Conservation (phyloP, 2,329 filamentous ascomycete species). For the Chaetomiaceae sp. region DNA sequence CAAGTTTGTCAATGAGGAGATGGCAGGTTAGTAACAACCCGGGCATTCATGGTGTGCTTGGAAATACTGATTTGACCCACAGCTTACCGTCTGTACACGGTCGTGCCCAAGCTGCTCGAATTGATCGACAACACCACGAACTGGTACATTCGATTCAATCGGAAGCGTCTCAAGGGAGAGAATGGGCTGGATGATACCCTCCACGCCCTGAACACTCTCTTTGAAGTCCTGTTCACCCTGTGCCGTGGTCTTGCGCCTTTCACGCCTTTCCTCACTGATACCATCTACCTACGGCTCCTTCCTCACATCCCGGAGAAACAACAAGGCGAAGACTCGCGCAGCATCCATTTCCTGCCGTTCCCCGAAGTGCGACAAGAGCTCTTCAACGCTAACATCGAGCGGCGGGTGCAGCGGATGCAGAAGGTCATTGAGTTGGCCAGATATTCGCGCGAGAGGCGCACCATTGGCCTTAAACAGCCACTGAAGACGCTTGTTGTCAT, state of each 20-base stretch:
- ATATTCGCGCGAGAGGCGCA: slow-evolving; percentile 77
- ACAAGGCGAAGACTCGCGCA: slow-evolving; percentile 67
- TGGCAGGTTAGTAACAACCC: slow-evolving; percentile 59
- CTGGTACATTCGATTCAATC: slow-evolving; percentile 97
- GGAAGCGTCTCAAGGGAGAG: slow-evolving; percentile 85
- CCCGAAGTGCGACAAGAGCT: slow-evolving; percentile 84
- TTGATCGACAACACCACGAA: slow-evolving; percentile 96
- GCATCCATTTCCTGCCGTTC: slow-evolving; percentile 89
- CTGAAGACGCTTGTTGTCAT: slow-evolving; percentile 87
- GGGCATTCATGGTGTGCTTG: not conserved
- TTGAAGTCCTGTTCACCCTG: slow-evolving; percentile 87
- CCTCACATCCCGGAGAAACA: slow-evolving; percentile 72
- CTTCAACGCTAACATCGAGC: slow-evolving; percentile 81
- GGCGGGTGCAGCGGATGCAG: slow-evolving; percentile 87
- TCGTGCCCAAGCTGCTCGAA: slow-evolving; percentile 76
- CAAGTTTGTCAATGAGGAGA: slow-evolving; percentile 88
- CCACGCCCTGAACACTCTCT: slow-evolving; percentile 88
- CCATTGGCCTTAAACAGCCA: slow-evolving; percentile 84
- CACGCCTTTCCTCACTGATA: slow-evolving; percentile 92
- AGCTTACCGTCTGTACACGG: slow-evolving; percentile 80
- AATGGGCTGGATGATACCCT: slow-evolving; percentile 79
- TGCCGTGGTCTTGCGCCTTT: slow-evolving; percentile 88
- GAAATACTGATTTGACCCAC: slow-evolving; percentile 16
- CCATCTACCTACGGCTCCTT: slow-evolving; percentile 80
- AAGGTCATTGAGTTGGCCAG: slow-evolving; percentile 88